A percentile compares a stretch with the other conserved stretches of the same genome.
phyloP scores from a whole-genome alignment of 2,329 filamentous ascomycete species.

The Cladosporium sp. region DNA sequence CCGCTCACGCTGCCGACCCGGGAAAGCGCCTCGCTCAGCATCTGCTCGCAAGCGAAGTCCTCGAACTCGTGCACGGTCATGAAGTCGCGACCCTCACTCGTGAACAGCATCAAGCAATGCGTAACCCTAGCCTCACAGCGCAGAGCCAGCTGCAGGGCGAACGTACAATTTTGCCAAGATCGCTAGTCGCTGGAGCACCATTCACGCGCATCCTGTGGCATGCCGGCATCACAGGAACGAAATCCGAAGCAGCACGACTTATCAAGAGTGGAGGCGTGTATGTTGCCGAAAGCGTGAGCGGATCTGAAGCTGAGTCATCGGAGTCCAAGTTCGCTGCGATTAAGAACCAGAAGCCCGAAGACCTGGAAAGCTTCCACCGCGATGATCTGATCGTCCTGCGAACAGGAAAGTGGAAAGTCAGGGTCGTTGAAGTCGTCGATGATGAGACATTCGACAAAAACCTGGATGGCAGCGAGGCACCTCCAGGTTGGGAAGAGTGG shows the following conservation, averaged over 20 bases:
- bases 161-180: conserved; percentile 33
- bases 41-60: conserved; percentile 76
- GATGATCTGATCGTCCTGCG: conserved; percentile 57
- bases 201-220: conserved; percentile 37
- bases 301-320: conserved; percentile 28
- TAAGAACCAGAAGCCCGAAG: conserved; percentile 61
- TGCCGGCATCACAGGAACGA: conserved; percentile 36
- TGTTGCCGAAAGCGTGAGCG: conserved; percentile 27
- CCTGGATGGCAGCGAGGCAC: not conserved
- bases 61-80: conserved; percentile 75
- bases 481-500: conserved; percentile 14
- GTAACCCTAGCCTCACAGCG: conserved; percentile 29
- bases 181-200: conserved; percentile 31
- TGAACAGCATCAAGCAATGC: conserved; percentile 54
- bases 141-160: conserved; percentile 35
- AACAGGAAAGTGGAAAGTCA: conserved; percentile 63
- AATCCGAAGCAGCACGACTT: conserved; percentile 35
- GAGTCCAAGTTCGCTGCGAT: conserved; percentile 63
- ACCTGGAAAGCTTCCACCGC: conserved; percentile 61
- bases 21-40: conserved; percentile 79
- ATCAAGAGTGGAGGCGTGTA: conserved; percentile 40
- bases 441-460: not conserved
- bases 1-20: conserved; percentile 66
- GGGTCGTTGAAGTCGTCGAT: conserved; percentile 56
- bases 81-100: conserved; percentile 65